A percentile compares a stretch with the other conserved stretches of the same genome.
These are phyloP conservation scores for Citrus trifoliata DNA, from an alignment of 345 rosid genomes.

Conservation along the genomic window DNA sequence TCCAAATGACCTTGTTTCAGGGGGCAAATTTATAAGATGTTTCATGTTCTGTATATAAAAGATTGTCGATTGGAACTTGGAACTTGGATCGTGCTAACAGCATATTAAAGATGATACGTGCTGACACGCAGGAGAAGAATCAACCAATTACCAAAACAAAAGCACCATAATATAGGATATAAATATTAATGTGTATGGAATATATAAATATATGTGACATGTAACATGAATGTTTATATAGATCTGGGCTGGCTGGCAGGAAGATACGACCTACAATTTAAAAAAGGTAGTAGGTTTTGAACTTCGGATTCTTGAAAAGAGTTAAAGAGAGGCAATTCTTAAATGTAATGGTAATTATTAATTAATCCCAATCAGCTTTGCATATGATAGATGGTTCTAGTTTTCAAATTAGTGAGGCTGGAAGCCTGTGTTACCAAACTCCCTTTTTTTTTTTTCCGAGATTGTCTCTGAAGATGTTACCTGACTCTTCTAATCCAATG, in stretches of 20 bases:
- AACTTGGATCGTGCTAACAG: conserved; percentile 14
- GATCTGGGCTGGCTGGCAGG: conserved; percentile 7
- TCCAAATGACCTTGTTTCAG: conserved; percentile 28
- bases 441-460: not conserved
- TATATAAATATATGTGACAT: not conserved
- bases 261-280: not conserved
- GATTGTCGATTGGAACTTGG: conserved; percentile 6
- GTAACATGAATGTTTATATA: not conserved
- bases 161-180: not conserved
- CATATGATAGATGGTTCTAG: not conserved
- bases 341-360: not conserved
- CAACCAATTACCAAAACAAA: not conserved
- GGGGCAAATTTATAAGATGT: conserved; percentile 33
- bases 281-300: conserved; percentile 6
- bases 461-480: not conserved
- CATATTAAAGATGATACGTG: conserved; percentile 2
- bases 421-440: not conserved
- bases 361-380: conserved; percentile 10
- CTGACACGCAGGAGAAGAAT: not conserved
- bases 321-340: not conserved
- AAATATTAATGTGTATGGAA: not conserved
- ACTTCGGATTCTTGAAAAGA: not conserved
- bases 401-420: not conserved
- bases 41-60: conserved; percentile 9
- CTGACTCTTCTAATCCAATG: not conserved